Base-by-base conservation (phyloP, 352 stramenopile genomes). In the Phytophthora cactorum region DNA sequence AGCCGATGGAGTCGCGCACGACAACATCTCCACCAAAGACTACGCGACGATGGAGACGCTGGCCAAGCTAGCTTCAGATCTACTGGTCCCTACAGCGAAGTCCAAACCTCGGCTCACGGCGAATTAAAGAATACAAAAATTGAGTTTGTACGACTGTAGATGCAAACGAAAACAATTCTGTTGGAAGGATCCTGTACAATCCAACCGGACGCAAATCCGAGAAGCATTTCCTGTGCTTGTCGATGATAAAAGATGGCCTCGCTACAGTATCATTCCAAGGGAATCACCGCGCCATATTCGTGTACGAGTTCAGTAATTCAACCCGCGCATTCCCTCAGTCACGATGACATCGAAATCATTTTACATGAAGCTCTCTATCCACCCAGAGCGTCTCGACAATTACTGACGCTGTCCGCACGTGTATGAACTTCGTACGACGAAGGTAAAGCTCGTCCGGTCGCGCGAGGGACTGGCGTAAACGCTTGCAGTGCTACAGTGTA, bases 41-140 rank as follows among this genome's bases (percentile, higher is more conserved):
- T 90, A 89, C 54, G 80, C 79, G n/a, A 89, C 79, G 6, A 89
- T 89, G 82, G 66, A 89, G 56, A 75, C 70, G 60, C 74, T 90
- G 15, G 66, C 68, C 34, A 80, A 88, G 50, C 68, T 90, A 27
- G 79, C 79, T 2, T 74, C 76, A 0, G 76, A 89, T 2, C 64
- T 90, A 7, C 27, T 75, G 56, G 59, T 49, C 3, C 63, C 58
- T 32, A 72, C 66, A 43, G 44, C n/a, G 15, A 61, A 29, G 17
- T 65, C 44, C n/a, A 51, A 67, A 38, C 53, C 49, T 8, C 36
- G 56, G 39, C 32, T 38, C 32, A 9, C 11, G 32, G 9, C 32
- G 11, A 38, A 12, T 34, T 38, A 11, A 38, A 38, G 32, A 38
- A 3, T 38, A 12, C 32, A 38, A 9, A 12, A 38, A 38, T 9